Conservation (phyloP, 2,329 filamentous ascomycete genomes). For the Paraconiothyrium sp. region DNA sequence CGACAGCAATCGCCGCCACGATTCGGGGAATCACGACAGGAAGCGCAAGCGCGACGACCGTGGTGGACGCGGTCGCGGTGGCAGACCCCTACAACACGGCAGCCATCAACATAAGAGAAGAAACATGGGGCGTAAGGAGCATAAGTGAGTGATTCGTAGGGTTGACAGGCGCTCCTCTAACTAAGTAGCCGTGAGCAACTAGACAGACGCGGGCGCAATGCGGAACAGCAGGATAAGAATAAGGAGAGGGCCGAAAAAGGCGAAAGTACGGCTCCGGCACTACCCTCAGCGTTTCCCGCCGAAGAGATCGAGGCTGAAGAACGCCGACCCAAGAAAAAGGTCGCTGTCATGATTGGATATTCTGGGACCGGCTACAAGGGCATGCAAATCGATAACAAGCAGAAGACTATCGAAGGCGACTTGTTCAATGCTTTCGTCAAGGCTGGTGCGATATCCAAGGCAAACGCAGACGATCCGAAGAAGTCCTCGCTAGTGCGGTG, state of each 20-base stretch:
- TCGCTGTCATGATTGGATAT: conserved; percentile 94
- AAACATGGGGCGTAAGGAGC: conserved; percentile 73
- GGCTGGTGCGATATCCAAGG: conserved; percentile 93
- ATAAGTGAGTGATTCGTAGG: conserved; percentile 62
- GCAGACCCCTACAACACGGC: conserved; percentile 46
- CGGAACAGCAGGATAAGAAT: conserved; percentile 51
- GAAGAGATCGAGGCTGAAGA: conserved; percentile 90
- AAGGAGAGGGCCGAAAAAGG: conserved; percentile 50
- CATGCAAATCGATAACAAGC: conserved; percentile 81
- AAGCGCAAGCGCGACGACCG: conserved; percentile 35
- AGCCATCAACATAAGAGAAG: conserved; percentile 65
- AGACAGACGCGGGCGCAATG: conserved; percentile 59
- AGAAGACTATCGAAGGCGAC: conserved; percentile 96
- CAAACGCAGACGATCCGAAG: conserved; percentile 95
- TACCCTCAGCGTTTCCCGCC: conserved; percentile 69
- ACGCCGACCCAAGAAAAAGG: conserved; percentile 92
- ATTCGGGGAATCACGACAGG: conserved; percentile 35
- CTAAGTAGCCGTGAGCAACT: conserved; percentile 56
- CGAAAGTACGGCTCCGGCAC: conserved; percentile 55
- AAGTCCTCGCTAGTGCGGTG: conserved; percentile 95
- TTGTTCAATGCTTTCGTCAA: conserved; percentile 91
- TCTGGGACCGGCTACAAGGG: conserved; percentile 96
- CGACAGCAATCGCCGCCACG: conserved; percentile 25
- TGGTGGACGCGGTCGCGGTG: conserved; percentile 42
- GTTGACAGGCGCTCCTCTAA: conserved; percentile 42